phyloP scores from a whole-genome alignment of 108 stramenopile species.

The Stephanodiscus triporus region DNA sequence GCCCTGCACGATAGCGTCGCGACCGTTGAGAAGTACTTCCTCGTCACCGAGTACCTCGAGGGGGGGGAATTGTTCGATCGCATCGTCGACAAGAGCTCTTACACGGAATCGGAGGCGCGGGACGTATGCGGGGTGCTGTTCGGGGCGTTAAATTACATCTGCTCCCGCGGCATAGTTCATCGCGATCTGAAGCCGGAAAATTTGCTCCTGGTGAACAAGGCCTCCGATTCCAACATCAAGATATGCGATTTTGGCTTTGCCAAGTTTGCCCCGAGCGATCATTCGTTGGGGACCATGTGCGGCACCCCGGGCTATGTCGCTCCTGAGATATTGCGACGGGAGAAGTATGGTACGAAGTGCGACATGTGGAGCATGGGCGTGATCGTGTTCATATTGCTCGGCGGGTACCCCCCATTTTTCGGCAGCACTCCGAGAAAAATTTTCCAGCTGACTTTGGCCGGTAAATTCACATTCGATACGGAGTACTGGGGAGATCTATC shows the following conservation, averaged over 20 bases:
- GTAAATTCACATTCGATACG: conserved; percentile 71
- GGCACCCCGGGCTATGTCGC: conserved; percentile 78
- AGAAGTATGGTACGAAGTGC: conserved; percentile 64
- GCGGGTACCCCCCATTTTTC: conserved; percentile 92
- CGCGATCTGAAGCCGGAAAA: conserved; percentile 94
- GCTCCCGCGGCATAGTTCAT: conserved; percentile 81
- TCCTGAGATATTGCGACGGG: conserved; percentile 63
- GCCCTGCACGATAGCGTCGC: conserved; percentile 78
- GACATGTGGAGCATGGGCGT: conserved; percentile 98
- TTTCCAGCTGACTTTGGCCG: conserved; percentile 53
- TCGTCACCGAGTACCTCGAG: conserved; percentile 77
- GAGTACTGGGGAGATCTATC: conserved; percentile 83
- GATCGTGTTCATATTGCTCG: conserved; percentile 91
- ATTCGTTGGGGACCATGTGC: conserved; percentile 71
- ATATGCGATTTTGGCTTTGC: conserved; percentile 99
- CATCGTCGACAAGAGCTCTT: conserved; percentile 91
- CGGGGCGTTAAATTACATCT: conserved; percentile 87
- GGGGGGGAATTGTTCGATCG: conserved; percentile 94
- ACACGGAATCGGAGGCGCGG: conserved; percentile 95
- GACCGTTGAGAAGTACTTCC: conserved; percentile 58
- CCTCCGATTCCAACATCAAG: conserved; percentile 92
- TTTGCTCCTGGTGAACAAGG: conserved; percentile 69
- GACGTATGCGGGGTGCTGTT: conserved; percentile 85
- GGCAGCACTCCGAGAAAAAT: conserved; percentile 70
- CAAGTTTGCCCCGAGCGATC: conserved; percentile 52